A percentile compares a stretch with the other conserved stretches of the same genome.
phyloP scores from a whole-genome alignment of 2,329 filamentous ascomycete genomes.

The Fusarium udum region DNA sequence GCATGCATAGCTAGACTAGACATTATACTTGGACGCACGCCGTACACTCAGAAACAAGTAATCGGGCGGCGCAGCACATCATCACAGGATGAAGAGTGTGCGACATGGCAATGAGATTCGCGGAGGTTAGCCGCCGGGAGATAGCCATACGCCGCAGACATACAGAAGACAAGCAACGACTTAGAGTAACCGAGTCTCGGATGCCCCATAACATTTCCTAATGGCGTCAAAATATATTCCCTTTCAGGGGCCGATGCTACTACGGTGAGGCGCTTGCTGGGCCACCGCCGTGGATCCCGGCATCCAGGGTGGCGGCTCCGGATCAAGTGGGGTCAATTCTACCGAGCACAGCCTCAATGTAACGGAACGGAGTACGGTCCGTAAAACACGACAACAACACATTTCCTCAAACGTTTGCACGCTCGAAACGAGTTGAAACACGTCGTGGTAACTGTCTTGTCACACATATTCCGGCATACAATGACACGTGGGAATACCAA shows the following conservation, averaged over 20 bases:
- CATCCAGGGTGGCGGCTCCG: constrained; percentile 36
- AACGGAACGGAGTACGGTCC: not conserved
- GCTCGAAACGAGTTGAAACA: not conserved
- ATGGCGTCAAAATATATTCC: constrained; percentile 18
- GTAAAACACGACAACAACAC: not conserved
- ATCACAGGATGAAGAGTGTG: not conserved
- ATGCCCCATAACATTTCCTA: constrained; percentile 2
- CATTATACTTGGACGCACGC: not conserved
- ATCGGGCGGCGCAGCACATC: not conserved
- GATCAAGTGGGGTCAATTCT: constrained; percentile 7
- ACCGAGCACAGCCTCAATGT: constrained; percentile 24
- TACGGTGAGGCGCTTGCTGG: constrained; percentile 30
- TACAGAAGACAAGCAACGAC: not conserved
- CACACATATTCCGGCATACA: not conserved
- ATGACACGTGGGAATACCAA: constrained; percentile 1
- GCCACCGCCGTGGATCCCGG: constrained; percentile 24
- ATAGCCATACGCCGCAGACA: not conserved
- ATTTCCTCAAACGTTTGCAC: not conserved
- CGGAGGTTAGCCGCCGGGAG: constrained; percentile 15
- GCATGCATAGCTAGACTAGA: not conserved
- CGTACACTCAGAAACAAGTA: not conserved
- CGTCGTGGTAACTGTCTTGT: not conserved
- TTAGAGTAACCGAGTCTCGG: not conserved
- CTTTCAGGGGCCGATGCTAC: constrained; percentile 19
- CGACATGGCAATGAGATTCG: not conserved